A percentile compares a stretch with the other conserved stretches of the same genome.
Conservation (phyloP, 257 asterid species). For the Galeopsis tetrahit region DNA sequence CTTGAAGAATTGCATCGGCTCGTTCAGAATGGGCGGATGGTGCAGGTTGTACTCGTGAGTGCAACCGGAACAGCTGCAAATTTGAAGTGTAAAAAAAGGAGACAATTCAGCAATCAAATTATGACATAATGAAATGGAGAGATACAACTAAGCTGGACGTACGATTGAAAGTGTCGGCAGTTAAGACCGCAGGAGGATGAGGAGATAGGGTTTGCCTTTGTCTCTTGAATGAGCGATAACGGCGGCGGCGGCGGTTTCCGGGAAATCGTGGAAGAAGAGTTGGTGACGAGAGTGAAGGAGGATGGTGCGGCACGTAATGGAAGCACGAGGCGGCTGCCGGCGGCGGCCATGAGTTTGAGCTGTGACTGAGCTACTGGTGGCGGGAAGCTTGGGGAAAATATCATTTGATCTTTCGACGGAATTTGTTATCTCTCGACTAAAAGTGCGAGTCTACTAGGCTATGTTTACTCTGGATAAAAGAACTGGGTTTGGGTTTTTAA, state of each 20-base stretch:
- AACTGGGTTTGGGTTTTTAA: too few species aligned
- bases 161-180: constrained; percentile 81
- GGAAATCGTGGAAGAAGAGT: constrained; percentile 33
- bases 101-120: not conserved
- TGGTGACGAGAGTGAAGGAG: constrained; percentile 32
- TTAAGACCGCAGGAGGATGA: constrained; percentile 68
- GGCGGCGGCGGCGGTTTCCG: constrained; percentile 33
- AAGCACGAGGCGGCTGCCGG: constrained; percentile 42
- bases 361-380: constrained; percentile 37
- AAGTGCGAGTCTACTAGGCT: too few species aligned
- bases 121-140: not conserved
- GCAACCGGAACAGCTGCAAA: constrained; percentile 94
- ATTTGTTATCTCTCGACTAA: not conserved
- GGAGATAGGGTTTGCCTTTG: constrained; percentile 37
- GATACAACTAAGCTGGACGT: constrained; percentile 7
- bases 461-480: too few species aligned
- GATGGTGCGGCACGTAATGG: constrained; percentile 36
- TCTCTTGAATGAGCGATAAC: constrained; percentile 31
- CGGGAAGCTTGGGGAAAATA: constrained; percentile 39
- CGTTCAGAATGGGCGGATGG: constrained; percentile 67
- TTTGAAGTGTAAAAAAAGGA: not conserved
- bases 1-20: constrained; percentile 65
- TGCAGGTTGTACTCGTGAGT: constrained; percentile 81
- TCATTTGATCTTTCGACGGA: not conserved
- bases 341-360: constrained; percentile 44